Evolutionary conservation across 1,139 yeast species (phyloP), one percentile per base, ranked within the genome.

Genomic region (Geotrichum carabidarum): DNA sequence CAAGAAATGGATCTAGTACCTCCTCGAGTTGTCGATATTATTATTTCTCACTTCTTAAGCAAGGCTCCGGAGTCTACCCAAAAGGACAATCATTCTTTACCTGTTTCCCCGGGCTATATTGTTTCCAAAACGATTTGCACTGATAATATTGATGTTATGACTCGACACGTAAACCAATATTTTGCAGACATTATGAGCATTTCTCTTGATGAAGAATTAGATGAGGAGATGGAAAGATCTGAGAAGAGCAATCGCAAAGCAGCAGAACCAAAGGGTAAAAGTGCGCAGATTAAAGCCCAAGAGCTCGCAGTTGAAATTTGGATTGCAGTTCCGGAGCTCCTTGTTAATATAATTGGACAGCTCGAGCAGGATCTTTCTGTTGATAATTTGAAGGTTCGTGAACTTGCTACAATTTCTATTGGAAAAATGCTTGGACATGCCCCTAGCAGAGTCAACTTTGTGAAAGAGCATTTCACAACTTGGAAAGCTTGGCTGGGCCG

Each of bases 401-500:
- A 75, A 0, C 68, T 86, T 56, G 91, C 96, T 0, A 86, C 95
- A 0, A 79, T 79, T 50, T 80, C 94, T 0, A 77, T 91, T 6
- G 94, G 95, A 0, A 72, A 76, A 46, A 82, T 91, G 69, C 69
- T 89, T 1, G 78, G 83, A 0, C 68, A 75, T 9, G 70, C 71
- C 27, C 72, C 76, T 11, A 68, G 82, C 1, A 76, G 78, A 32
- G 70, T 81, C 8, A 83, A 82, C 63, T 86, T 90, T 65, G 76
- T 80, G 14, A 71, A 78, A 0, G 75, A 77, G 0, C 90, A 85
- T 62, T 76, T 75, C 37, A 78, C 79, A 15, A 79, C 86, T 0
- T 90, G 86, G 81, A 69, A 72, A 18, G 78, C 77, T 22, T 91
- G 96, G 96, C 67, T 82, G 55, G 83, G 84, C 60, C 85, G 91